These are phyloP conservation scores for Penicillium diatomitis DNA, from an alignment of 495 filamentous ascomycete genomes.

Conservation along the genomic window DNA sequence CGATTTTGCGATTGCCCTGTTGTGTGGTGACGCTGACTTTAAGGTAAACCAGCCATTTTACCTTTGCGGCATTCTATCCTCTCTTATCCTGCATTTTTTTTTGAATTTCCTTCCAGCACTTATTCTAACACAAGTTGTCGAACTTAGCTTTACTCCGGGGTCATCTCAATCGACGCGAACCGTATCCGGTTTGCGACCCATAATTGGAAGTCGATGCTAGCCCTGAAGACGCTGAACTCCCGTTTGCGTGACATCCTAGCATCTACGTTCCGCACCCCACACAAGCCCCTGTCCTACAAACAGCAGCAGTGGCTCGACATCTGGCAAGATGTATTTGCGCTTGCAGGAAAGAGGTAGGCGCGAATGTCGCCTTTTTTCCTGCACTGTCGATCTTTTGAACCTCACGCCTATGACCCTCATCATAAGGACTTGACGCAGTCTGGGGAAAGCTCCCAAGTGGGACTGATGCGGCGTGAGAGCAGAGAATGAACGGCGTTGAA, in stretches of 20 bases:
- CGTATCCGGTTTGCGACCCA: constrained; percentile 74
- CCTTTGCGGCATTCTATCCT: background rate
- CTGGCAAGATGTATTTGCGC: constrained; percentile 41
- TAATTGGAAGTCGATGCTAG: constrained; percentile 89
- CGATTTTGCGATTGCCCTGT: constrained; percentile 68
- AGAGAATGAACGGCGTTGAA: no score
- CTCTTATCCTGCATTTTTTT: background rate
- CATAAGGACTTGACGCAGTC: no score
- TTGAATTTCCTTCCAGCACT: background rate
- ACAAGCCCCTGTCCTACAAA: constrained; percentile 52
- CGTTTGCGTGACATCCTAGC: constrained; percentile 64
- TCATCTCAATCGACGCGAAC: constrained; percentile 77
- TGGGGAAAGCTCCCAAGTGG: background rate
- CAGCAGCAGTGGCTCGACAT: constrained; percentile 71
- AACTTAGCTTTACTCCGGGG: constrained; percentile 54
- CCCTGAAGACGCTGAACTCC: constrained; percentile 64
- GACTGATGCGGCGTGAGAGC: no score
- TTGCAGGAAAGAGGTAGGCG: constrained; percentile 19
- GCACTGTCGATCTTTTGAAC: background rate
- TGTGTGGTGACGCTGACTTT: constrained; percentile 81
- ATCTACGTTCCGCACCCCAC: constrained; percentile 59
- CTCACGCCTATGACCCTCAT: no score
- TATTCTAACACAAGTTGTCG: background rate
- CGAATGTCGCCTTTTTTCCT: background rate
- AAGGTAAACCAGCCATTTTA: constrained; percentile 36